Percentiles rank a stretch among this genome's conserved stretches.
Conservation (phyloP, 2,329 filamentous ascomycete species). For the Calonectria fujianensis region DNA sequence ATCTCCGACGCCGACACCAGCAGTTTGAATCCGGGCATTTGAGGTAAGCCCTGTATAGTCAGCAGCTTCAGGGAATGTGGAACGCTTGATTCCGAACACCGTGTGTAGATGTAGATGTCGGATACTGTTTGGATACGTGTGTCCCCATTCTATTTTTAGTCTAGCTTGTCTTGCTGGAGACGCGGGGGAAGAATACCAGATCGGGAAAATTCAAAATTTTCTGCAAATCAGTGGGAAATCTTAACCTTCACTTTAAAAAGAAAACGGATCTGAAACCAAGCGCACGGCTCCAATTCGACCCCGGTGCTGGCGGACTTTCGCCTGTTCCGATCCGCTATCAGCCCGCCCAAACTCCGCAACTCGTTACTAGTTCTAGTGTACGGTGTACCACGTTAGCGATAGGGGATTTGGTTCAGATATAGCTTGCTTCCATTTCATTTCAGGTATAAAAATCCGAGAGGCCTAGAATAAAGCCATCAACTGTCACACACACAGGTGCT, state of each 20-base stretch:
- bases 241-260: neutral
- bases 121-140: no score
- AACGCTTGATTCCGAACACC: no score
- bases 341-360: neutral
- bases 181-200: neutral
- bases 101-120: no score
- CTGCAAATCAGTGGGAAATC: neutral
- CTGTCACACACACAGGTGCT: no score
- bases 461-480: neutral
- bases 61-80: no score
- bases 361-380: neutral
- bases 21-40: neutral
- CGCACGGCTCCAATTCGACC: neutral
- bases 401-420: neutral
- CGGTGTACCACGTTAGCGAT: no score
- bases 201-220: neutral
- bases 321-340: neutral
- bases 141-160: no score
- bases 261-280: neutral
- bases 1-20: neutral
- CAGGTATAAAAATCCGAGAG: neutral
- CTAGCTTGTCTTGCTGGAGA: no score
- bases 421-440: neutral
- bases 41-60: neutral
- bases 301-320: neutral